Evolutionary conservation across 805 yeast species (phyloP), one percentile per base, ranked within the genome.

Genomic region (Ogataea kodamae): DNA sequence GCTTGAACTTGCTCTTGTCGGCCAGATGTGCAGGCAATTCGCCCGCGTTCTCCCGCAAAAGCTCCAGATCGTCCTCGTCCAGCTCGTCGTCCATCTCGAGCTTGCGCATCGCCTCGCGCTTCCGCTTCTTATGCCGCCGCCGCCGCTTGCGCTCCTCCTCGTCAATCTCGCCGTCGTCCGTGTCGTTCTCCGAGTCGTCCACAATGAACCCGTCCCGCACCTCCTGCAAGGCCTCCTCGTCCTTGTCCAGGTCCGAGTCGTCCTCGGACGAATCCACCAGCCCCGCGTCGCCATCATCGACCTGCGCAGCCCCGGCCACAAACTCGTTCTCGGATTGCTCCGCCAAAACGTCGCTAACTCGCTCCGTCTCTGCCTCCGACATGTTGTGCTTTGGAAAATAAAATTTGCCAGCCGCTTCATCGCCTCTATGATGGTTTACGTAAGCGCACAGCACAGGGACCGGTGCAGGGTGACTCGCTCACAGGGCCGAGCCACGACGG

Each of bases 51-150:
- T 89, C 97, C 74, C 88, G 72, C 37, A 92, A 68, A 27, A 92
- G 72, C 47, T 90, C 97, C 50, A 92, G 71, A 59, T 92, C 98
- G 62, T 92, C 98, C 59, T 90, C 96, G 53, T 92, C 97, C 33
- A 92, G 69, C 32, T 77, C 82, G 45, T 78, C 88, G 28, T 73
- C 73, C 25, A 70, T 74, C 6, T 67, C 68, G 16, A 44, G 42
- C 18, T 46, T 42, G 9, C 37, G 30, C 23, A 48, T 54, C 12
- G 52, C 42, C 18, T 46, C 61, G 58, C 68, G 57, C 54, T 65
- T 56, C 54, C 68, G 57, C 60, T 65, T 62, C 39, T 65, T 62
- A 48, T 65, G 67, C 19, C 44, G 43, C 12, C 48, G 47, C 12
- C 46, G 45, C 29, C 40, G 45, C 43, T 58, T 54, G 43, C 61